phyloP scores from a whole-genome alignment of 352 stramenopile genomes.

The Phytophthora pinifolia region DNA sequence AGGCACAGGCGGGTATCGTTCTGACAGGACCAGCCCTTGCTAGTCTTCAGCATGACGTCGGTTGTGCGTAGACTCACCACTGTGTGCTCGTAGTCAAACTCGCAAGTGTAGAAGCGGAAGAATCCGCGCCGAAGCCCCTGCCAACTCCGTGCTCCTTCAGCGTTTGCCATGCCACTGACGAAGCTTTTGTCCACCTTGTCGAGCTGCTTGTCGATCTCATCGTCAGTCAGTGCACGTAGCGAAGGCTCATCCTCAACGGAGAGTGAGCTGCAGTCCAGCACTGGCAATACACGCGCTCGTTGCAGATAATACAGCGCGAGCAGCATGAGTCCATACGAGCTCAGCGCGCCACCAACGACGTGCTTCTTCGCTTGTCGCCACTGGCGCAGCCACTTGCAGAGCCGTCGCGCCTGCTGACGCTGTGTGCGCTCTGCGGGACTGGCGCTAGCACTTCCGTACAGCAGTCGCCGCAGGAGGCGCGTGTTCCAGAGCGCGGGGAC shows the following conservation, averaged over 20 bases:
- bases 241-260: constrained; percentile 21
- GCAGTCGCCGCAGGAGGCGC: constrained; percentile 43
- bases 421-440: constrained; percentile 9
- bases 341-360: constrained; percentile 42
- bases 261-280: constrained; percentile 40
- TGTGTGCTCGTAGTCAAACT: constrained; percentile 68
- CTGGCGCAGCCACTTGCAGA: constrained; percentile 59
- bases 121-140: constrained; percentile 55
- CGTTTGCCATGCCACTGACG: constrained; percentile 3
- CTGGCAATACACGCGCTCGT: constrained; percentile 39
- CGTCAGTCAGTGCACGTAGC: constrained; percentile 24
- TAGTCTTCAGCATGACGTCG: constrained; percentile 34
- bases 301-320: constrained; percentile 77
- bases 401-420: constrained; percentile 18
- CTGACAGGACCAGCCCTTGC: constrained; percentile 50
- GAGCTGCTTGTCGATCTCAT: constrained; percentile 26
- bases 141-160: constrained; percentile 17
- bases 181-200: constrained; percentile 21
- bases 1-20: constrained; percentile 47
- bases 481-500: constrained; percentile 82
- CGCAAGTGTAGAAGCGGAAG: constrained; percentile 71
- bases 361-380: constrained; percentile 44
- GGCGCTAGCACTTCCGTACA: constrained; percentile 17
- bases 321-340: constrained; percentile 71
- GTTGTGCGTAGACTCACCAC: constrained; percentile 59